Percentiles rank a stretch among this genome's conserved stretches.
These are phyloP conservation scores for Coelastrella sp. DNA, from an alignment of 139 green algal species.

Conservation along the genomic window DNA sequence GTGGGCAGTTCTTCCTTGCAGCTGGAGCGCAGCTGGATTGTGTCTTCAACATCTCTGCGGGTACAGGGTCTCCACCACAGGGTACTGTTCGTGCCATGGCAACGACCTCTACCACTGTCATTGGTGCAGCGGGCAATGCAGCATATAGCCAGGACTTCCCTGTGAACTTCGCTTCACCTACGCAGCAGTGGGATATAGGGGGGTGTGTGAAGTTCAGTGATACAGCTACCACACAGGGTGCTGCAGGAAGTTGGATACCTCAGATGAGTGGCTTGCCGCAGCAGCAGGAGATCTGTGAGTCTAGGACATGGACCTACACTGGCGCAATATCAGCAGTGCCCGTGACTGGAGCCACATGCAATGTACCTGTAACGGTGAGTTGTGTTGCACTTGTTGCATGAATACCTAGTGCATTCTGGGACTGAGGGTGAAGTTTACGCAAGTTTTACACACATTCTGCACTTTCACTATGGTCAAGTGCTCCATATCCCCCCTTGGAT, in stretches of 20 bases:
- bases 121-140: conserved; percentile 1
- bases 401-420: too few relatives aligned
- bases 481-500: too few relatives aligned
- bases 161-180: neutral
- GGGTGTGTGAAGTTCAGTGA: conserved; percentile 22
- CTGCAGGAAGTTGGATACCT: neutral
- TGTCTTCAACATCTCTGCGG: conserved; percentile 12
- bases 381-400: too few relatives aligned
- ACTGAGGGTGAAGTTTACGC: too few relatives aligned
- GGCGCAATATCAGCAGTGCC: neutral
- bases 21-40: conserved; percentile 17
- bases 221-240: neutral
- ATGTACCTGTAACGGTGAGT: conserved; percentile 14
- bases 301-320: neutral
- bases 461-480: too few relatives aligned
- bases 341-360: neutral
- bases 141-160: neutral
- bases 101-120: neutral
- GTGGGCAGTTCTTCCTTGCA: neutral
- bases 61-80: neutral
- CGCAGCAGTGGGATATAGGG: conserved; percentile 40
- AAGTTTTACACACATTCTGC: too few relatives aligned
- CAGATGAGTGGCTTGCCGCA: conserved; percentile 19
- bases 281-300: conserved; percentile 27
- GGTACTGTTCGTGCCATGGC: neutral